Evolutionary conservation across 2,329 filamentous ascomycete genomes (phyloP), one percentile per base, ranked within the genome.

Genomic region (Cryphonectria japonica): DNA sequence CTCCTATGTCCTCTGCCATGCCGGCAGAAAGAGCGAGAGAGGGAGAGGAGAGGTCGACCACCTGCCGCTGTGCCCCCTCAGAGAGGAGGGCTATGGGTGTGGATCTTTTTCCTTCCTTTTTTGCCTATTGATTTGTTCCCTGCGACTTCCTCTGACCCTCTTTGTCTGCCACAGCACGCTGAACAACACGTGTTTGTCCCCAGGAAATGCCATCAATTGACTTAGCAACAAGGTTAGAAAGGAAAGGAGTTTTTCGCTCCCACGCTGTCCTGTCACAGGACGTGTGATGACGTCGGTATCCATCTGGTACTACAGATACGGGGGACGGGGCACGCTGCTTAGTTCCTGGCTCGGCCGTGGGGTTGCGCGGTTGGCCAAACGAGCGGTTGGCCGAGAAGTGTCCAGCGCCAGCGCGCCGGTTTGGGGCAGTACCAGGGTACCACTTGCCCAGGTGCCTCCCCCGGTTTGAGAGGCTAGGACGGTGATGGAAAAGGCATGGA

Each of bases 1-100:
- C 66, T 19, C n/a, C 64, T 3, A n/a, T 32, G 57, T 67, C 54
- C 60, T 69, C 50, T 29, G 68, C 69, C 66, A 71, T 71, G 66
- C 41, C 52, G 46, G 54, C 32, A 64, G 61, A 64, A 14, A n/a
- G 57, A 39, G 37, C 3, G 34, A 8, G 34, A 37, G 37, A 37
- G 26, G 1, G 32, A 34, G 22, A 50, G 46, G 11, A 26, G 34
- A 34, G 61, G 29, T 41, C 22, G 22, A 46, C 65, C 26, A 32
- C 32, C 8, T 7, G 52, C 29, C 46, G 39, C 59, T 69, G 63
- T 65, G 46, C 46, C 71, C 66, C 66, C 67, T 66, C 26, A 57
- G 11, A 61, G 71, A 64, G 68, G 52, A 70, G 65, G 65, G 46
- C 59, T n/a, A 14, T 32, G 43, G n/a, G 16, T 65, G 43, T 65